These are phyloP conservation scores for Erysimum pusillum DNA, from an alignment of 441 rosid species.

Conservation along the genomic window DNA sequence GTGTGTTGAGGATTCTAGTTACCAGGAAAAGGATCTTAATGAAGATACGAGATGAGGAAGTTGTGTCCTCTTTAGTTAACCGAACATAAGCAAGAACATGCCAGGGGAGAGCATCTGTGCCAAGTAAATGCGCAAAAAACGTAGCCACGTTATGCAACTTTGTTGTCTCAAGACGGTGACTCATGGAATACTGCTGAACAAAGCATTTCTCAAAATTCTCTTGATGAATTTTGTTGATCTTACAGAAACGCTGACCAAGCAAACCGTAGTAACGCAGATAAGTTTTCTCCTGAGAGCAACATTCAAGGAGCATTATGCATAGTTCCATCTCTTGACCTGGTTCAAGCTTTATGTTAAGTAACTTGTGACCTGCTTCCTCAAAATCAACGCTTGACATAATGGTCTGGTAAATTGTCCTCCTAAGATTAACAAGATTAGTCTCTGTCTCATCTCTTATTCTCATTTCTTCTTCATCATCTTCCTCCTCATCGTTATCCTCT, in stretches of 20 bases:
- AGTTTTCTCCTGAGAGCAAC: conserved; percentile 90
- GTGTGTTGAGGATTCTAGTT: no score
- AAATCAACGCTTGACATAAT: conserved; percentile 97
- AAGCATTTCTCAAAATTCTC: conserved; percentile 87
- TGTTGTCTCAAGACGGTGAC: conserved; percentile 84
- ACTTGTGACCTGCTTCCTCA: conserved; percentile 96
- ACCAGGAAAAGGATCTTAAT: conserved; percentile 94
- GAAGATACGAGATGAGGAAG: conserved; percentile 85
- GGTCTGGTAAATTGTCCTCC: conserved; percentile 87
- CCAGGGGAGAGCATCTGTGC: conserved; percentile 86
- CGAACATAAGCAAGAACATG: conserved; percentile 70
- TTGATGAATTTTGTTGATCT: conserved; percentile 79
- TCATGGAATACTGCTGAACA: conserved; percentile 84
- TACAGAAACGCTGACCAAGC: conserved; percentile 86
- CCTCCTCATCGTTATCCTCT: no score
- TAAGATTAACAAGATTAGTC: conserved; percentile 87
- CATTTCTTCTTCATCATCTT: conserved; percentile 84
- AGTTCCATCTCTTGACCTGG: conserved; percentile 98
- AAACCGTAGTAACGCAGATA: conserved; percentile 87
- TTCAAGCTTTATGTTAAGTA: conserved; percentile 85
- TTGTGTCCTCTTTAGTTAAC: conserved; percentile 73
- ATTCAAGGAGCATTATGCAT: conserved; percentile 84
- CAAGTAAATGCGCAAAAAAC: conserved; percentile 88
- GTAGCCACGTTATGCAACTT: conserved; percentile 81
- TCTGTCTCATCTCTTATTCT: conserved; percentile 83